Conservation (phyloP, 257 asterid genomes). For the Plantago major region DNA sequence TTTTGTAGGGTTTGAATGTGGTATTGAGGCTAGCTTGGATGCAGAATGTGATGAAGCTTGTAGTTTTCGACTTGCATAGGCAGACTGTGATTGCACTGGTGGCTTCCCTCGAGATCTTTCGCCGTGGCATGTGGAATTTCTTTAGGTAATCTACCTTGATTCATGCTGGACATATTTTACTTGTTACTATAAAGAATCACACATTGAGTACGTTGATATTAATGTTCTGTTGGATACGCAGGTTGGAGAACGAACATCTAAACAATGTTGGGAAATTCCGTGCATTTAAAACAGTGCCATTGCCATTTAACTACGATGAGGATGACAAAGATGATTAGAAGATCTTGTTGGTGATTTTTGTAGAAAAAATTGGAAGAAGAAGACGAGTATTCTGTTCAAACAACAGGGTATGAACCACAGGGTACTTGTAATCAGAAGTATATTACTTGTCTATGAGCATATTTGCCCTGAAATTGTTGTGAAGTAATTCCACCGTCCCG, state of each 20-base stretch:
- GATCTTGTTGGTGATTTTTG: not conserved
- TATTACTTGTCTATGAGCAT: no score
- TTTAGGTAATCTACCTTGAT: constrained; percentile 34
- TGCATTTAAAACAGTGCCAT: constrained; percentile 68
- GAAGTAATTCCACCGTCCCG: no score
- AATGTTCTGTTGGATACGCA: constrained; percentile 18
- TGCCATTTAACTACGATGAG: constrained; percentile 49
- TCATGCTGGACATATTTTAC: not conserved
- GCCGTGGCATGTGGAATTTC: constrained; percentile 72
- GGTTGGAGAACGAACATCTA: constrained; percentile 74
- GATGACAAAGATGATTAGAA: constrained; percentile 42
- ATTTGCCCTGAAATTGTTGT: no score
- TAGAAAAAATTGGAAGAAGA: no score
- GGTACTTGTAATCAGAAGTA: no score
- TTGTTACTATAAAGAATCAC: no score
- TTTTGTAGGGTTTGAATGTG: constrained; percentile 38
- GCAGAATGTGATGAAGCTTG: constrained; percentile 48
- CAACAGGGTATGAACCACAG: no score
- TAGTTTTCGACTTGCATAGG: constrained; percentile 34
- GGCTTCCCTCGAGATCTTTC: constrained; percentile 55
- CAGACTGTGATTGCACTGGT: constrained; percentile 41
- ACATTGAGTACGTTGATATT: not conserved
- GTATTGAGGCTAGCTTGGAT: constrained; percentile 65
- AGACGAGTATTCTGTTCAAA: no score
- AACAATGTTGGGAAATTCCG: constrained; percentile 70